Conservation (phyloP, 1,284 basidiomycete species). For the Malassezia brasiliensis region DNA sequence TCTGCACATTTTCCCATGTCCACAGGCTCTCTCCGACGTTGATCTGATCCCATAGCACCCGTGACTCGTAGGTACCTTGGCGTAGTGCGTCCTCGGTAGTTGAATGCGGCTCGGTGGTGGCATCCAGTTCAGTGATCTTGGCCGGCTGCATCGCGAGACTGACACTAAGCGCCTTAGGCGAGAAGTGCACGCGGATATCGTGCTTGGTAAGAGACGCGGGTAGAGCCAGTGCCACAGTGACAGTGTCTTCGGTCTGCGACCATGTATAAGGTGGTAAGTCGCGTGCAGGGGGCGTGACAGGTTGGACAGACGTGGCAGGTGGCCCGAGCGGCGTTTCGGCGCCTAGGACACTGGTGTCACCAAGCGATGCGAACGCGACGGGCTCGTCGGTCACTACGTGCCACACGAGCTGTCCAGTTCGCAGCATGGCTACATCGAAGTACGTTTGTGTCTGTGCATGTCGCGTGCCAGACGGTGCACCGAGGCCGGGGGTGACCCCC, state of each 20-base stretch:
- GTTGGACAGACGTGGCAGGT: background rate
- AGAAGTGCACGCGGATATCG: constrained; percentile 53
- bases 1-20: constrained; percentile 27
- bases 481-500: background rate
- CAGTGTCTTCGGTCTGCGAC: constrained; percentile 71
- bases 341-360: background rate
- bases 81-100: constrained; percentile 18
- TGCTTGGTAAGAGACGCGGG: constrained; percentile 53
- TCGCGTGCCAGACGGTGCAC: background rate
- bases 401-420: background rate
- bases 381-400: constrained; percentile 7
- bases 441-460: background rate
- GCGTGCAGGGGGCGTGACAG: background rate
- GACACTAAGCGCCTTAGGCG: constrained; percentile 59
- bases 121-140: background rate
- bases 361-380: background rate
- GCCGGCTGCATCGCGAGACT: constrained; percentile 50
- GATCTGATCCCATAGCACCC: constrained; percentile 34
- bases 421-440: constrained; percentile 8
- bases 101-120: background rate
- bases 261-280: constrained; percentile 60
- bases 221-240: constrained; percentile 72
- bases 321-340: constrained; percentile 3
- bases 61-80: constrained; percentile 22
- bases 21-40: constrained; percentile 27